Conservation (phyloP, 2,329 filamentous ascomycete species). For the Elsinoe fawcettii region DNA sequence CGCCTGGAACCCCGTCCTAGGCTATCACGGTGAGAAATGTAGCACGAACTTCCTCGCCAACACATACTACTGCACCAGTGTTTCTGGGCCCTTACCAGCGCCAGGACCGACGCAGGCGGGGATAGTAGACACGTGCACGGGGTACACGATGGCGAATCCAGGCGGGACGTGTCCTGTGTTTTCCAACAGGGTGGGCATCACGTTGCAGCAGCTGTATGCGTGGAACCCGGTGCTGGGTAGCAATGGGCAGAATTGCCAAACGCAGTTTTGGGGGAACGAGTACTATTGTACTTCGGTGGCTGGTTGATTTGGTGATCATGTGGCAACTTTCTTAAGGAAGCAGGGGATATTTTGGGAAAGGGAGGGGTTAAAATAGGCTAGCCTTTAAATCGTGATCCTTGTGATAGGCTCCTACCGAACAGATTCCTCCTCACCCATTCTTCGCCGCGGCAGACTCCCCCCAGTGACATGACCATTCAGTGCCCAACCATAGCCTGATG, state of each 20-base stretch:
- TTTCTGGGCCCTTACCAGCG: neutral
- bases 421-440: no score
- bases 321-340: no score
- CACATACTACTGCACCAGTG: constrained; percentile 18
- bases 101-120: constrained; percentile 24
- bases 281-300: constrained; percentile 7
- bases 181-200: constrained; percentile 19
- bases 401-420: no score
- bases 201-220: constrained; percentile 17
- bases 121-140: constrained; percentile 24
- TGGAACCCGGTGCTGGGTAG: constrained; percentile 20
- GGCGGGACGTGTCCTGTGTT: constrained; percentile 26
- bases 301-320: neutral
- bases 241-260: constrained; percentile 19
- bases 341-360: no score
- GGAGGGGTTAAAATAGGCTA: no score
- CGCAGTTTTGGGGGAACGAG: constrained; percentile 15
- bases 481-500: constrained; percentile 16
- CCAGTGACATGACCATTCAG: no score
- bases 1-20: constrained; percentile 19
- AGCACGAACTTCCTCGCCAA: constrained; percentile 15
- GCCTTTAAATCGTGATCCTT: no score
- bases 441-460: no score
- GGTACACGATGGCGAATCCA: constrained; percentile 22
- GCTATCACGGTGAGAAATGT: constrained; percentile 18